Conservation (phyloP, 73 alveolate genomes). For the Paramecium sexaurelia region DNA sequence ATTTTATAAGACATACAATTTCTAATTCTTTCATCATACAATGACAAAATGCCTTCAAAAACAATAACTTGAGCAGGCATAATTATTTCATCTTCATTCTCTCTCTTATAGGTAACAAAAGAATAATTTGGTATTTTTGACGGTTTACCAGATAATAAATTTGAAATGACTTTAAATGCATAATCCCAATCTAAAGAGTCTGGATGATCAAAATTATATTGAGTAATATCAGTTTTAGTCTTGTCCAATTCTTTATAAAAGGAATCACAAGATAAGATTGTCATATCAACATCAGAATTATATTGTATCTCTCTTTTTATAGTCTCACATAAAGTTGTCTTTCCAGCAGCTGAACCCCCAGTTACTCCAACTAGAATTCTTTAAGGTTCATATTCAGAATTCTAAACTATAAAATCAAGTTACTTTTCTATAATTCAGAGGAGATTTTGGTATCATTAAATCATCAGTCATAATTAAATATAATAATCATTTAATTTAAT, state of each 20-base stretch:
- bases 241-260: constrained; percentile 60
- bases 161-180: constrained; percentile 71
- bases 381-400: background rate
- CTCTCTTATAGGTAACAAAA: constrained; percentile 76
- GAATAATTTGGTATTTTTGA: constrained; percentile 89
- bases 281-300: constrained; percentile 36
- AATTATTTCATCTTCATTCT: constrained; percentile 58
- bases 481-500: background rate
- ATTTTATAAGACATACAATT: constrained; percentile 76
- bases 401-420: background rate
- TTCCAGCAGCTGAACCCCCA: constrained; percentile 98
- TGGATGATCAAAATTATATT: constrained; percentile 89
- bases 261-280: constrained; percentile 36
- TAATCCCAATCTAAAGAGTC: constrained; percentile 91
- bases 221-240: constrained; percentile 13
- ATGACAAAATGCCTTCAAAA: constrained; percentile 96
- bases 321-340: constrained; percentile 86
- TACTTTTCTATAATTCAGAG: background rate
- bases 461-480: background rate
- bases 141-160: constrained; percentile 79
- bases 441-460: background rate
- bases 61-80: constrained; percentile 86
- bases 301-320: constrained; percentile 47
- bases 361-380: constrained; percentile 86
- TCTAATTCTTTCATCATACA: constrained; percentile 93